Evolutionary conservation across 164 flowering plant genomes (phyloP), one percentile per base, ranked within the genome.

Genomic region (Vitis rupestris): DNA sequence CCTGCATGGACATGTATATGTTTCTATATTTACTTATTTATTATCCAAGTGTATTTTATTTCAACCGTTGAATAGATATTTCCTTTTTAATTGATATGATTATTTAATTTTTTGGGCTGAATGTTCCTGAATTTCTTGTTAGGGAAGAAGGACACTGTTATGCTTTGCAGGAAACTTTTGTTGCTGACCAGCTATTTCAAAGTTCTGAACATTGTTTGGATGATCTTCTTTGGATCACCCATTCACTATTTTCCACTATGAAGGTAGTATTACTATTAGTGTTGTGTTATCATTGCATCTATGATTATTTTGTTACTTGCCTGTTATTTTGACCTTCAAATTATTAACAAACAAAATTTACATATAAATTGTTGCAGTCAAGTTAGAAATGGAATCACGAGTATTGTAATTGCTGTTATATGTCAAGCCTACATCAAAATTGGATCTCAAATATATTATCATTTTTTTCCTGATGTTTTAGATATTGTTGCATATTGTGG

Each of bases 101-200:
- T 53, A 53, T 53, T 62, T 29, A 29, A 9, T 23, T 30, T n/a
- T 62, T 55, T 48, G 12, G 55, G 53, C 68, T 47, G 7, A 48
- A 3, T 55, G 10, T 49, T 12, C 27, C 49, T 44, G 23, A 68
- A 55, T 62, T 55, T 59, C 13, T 66, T 81, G 31, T 63, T 59
- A 91, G 95, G 89, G 82, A 73, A 66, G 77, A 77, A 67, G 73
- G 75, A 68, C 62, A 37, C 17, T 77, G 59, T 67, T 91, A 88
- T 74, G 65, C 87, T 58, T 75, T 91, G 83, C 93, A 86, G 65
- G 98, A 93, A 75, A 75, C 82, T 9, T 86, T 80, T 78, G 83
- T 93, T 72, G 92, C 92, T 14, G 98, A 93, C 47, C 92, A 87
- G 74, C 80, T 95, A 68, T 91, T 91, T 81, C 99, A 90, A 76